Evolutionary conservation across 78 protist species (phyloP), one percentile per base, ranked within the genome.

Genomic region (Dictyostelium citrinum): DNA sequence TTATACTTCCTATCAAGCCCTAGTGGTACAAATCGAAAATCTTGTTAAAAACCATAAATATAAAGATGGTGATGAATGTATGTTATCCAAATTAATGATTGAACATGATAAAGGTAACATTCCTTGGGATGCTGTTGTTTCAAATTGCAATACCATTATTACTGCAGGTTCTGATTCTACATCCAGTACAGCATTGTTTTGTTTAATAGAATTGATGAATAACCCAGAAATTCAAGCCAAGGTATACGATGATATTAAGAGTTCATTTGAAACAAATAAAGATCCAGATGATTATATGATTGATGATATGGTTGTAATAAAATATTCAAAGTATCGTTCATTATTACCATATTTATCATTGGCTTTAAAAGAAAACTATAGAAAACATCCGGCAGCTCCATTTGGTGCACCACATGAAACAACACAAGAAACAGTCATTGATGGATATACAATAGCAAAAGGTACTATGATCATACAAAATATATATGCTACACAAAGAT

Each of bases 361-460:
- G 1, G 22, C 39, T 9, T 58, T 86, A 2, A 86, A 76, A 77
- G 92, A 86, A 29, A 39, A 17, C n/a, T 72, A 35, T 20, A 75
- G 92, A 64, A 39, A 49, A 4, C 17, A 49, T 35, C 92, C 92
- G 4, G 29, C 68, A 1, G 92, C 78, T 16, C 79, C 78, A 9
- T 41, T 86, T 4, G 83, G 81, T 0, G 31, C 78, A 11, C 92
- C 92, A 51, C 92, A 86, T 64, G 24, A 33, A 29, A 43, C 35
- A 5, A 64, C n/a, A 11, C 14, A 77, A 77, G 72, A 75, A 27
- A 22, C n/a, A 10, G 55, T 10, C 0, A 35, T 86, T 6, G 55
- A 71, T 39, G 82, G 77, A 0, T 43, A 86, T 20, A 51, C 8
- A n/a, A 75, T 86, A 27, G 77, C 83, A 37, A 75, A 86, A 64